Evolutionary conservation across 768 basidiomycete genomes (phyloP), one percentile per base, ranked within the genome.

Genomic region (Trametes cubensis): DNA sequence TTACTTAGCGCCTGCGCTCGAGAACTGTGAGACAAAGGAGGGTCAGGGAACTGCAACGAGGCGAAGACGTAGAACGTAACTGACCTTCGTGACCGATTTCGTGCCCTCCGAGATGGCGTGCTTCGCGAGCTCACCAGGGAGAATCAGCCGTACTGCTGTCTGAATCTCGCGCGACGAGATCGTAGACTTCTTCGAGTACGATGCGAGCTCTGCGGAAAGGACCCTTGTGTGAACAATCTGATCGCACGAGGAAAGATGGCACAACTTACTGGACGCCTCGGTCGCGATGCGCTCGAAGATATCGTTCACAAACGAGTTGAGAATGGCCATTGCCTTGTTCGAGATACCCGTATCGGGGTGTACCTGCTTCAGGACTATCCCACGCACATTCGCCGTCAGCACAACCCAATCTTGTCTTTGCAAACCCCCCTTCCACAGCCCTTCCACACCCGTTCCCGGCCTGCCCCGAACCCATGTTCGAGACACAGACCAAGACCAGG

Each of bases 341-440:
- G 94, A 96, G 84, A 97, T 96, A 88, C 95, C 95, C 55, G 95
- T 96, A 71, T 96, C 95, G 55, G 95, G 96, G 80, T 96, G 95
- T 66, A 97, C 94, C 80, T 97, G 96, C 80, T 92, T 97, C 70
- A 97, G 84, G 67, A 97, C 95, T 93, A 52, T 21, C 34, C 34
- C 34, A 60, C 25, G 55, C 28, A 39, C 38, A 11, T 42, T 52
- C 17, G 45, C 20, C 41, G 34, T 30, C 42, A 72, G 17, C 64
- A 62, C 34, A 21, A 34, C 38, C 46, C 11, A 0, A 49, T 49
- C 14, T 47, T 47, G 2, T 5, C 34, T 34, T 34, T 34, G 34
- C 34, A 10, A 34, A 34, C 6, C 5, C 34, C 28, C 10, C 2
- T 34, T 34, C 34, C 34, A 34, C 4, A 2, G 34, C 34, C 34